Base-by-base conservation (phyloP, 140 eudicot genomes). In the Erigeron philadelphicus region DNA sequence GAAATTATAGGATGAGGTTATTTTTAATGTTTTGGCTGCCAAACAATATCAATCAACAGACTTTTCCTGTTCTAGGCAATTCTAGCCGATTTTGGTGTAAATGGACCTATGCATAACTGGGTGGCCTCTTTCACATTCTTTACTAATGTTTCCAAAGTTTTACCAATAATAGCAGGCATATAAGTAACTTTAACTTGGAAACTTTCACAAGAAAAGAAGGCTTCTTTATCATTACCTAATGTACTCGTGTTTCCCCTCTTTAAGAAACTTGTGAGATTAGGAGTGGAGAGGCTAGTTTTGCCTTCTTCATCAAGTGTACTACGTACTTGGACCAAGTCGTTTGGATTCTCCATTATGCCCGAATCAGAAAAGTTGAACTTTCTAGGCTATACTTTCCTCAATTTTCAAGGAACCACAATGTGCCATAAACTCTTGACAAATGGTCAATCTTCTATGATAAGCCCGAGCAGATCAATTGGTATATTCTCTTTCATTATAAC, bases 231-330 rank as follows among this genome's bases (percentile, higher is more conserved):
- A 48, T 45, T 66, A 11, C 71, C 71, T 64, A 16, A 64, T 2
- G 8, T 10, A 0, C 21, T 18, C 5, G 5, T 46, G 18, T 49
- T 53, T 17, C 18, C 7, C n/a, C 4, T 38, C 50, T 66, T 74
- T 6, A 81, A 88, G 96, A 80, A 72, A 70, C 85, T 88, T 4
- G 13, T 56, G 61, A 80, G 78, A 55, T 59, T 88, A 43, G 94
- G 96, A 75, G 88, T 88, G 25, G 85, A 81, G 79, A 84, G 86
- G 78, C 83, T 88, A 7, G 79, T 86, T 75, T 79, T 88, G 79
- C 94, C 96, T 52, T 86, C 96, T 31, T 83, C 76, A 12, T 79
- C 85, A 15, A 77, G 73, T 53, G 83, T 82, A 38, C 66, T 88
- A n/a, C 61, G 75, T 65, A 86, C 96, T 8, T 88, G 96, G 96